Base-by-base conservation (phyloP, 352 stramenopile genomes). In the Blastocystis hominis region DNA sequence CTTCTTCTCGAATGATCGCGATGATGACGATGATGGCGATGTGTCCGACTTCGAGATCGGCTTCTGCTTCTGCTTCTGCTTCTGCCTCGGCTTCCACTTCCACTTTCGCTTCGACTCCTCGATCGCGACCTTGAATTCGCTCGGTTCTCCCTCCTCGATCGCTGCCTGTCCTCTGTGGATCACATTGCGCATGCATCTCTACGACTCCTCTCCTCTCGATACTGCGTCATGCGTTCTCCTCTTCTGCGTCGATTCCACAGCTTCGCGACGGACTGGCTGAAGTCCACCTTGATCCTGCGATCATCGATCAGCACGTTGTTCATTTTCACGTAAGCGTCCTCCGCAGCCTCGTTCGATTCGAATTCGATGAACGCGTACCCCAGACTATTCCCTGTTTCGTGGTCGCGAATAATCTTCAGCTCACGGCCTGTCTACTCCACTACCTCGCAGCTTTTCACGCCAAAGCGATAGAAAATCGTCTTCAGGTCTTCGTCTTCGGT, bases 361-460 rank as follows among this genome's bases (percentile, higher is more conserved):
- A 99, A 99, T 91, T 98, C 95, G 15, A 98, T 93, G 90, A 99
- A 99, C 3, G 95, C 96, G 91, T 98, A 99, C 88, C 97, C 97
- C 24, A 99, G 90, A 68, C 94, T 98, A 88, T 97, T 94, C 6
- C 96, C 96, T 1, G 96, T 98, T 89, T 98, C 97, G 61, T 92
- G 93, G 89, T 99, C 97, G 3, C 96, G 93, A 89, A 98, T 97
- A 68, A 98, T 97, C 76, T 98, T 93, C 6, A 93, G 92, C 20
- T 7, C 40, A 79, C 24, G 9, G 5, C 46, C 2, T n/a, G 15
- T 55, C 3, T 46, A 1, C 34, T 34, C 24, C 13, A 86, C 15
- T 44, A 90, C 75, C 1, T 90, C 75, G 47, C 90, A 91, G 6
- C 54, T 88, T 86, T 89, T 91, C 13, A 91, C 77, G 0, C 94